Percentiles rank a stretch among this genome's conserved stretches.
phyloP scores from a whole-genome alignment of 345 rosid species.

The Kernera saxatilis region DNA sequence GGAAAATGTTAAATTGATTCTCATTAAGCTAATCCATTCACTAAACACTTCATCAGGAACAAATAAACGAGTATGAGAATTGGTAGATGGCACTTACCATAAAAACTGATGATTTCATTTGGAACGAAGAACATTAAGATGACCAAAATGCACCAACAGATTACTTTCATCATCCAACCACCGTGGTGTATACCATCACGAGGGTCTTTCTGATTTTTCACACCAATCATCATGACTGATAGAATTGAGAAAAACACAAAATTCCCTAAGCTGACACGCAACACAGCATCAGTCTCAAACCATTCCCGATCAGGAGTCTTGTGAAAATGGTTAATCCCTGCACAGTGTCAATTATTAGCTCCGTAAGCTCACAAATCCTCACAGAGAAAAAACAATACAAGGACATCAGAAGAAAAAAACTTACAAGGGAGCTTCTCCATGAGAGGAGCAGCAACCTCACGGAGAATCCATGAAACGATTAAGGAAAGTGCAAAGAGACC shows the following conservation, averaged over 20 bases:
- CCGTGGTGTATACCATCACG: constrained; percentile 96
- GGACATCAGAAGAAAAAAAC: neutral
- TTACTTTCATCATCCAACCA: constrained; percentile 97
- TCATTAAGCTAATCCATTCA: neutral
- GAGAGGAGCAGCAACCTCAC: constrained; percentile 97
- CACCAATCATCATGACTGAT: constrained; percentile 81
- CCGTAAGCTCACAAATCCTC: neutral
- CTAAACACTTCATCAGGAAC: neutral
- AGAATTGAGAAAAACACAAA: constrained; percentile 81
- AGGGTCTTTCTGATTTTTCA: constrained; percentile 89
- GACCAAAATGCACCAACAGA: constrained; percentile 82
- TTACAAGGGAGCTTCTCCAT: constrained; percentile 98
- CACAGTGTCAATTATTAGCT: neutral
- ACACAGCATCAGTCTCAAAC: constrained; percentile 97
- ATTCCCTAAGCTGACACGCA: constrained; percentile 96
- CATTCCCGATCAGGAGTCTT: constrained; percentile 88
- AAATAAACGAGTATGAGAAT: neutral
- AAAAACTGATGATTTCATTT: constrained; percentile 80
- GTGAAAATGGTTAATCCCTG: constrained; percentile 96
- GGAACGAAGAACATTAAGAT: constrained; percentile 96
- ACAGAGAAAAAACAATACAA: neutral
- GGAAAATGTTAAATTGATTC: constrained; percentile 19
- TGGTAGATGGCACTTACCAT: constrained; percentile 44
- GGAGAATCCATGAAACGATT: constrained; percentile 91
- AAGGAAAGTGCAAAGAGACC: constrained; percentile 94